Base-by-base conservation (phyloP, 371 early-diverging fungal species). In the Syncephalis plumigaleata region DNA sequence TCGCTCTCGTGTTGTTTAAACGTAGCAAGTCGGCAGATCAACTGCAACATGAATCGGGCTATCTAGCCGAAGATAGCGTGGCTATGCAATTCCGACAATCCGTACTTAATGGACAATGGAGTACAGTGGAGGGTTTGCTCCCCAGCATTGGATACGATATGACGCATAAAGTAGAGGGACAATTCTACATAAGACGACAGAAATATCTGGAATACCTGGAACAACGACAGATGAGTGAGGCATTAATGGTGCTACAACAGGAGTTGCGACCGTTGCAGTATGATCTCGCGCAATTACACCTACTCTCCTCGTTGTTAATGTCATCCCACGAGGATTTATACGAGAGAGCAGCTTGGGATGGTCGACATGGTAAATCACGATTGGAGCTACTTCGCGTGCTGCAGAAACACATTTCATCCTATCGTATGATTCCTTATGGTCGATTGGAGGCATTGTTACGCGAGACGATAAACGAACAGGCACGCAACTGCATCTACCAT, bases 141-240 rank as follows among this genome's bases (percentile, higher is more conserved):
- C 42, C 59, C 2, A 44, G 54, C 0, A 45, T 86, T 27, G 60
- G 67, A 21, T 60, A 70, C 16, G 48, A 52, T 16, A 48, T 54
- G n/a, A 36, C 45, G 5, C 39, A 47, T 37, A 23, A 57, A 27
- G 45, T 45, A 36, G 48, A 48, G 44, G 59, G 52, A 60, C 60
- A 64, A 46, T 85, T 84, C 52, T 60, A 85, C 43, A 69, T 89
- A 39, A 55, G 79, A 36, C 68, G 80, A 52, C 89, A 92, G 61
- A 81, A 83, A 57, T 92, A 75, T 58, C 54, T 89, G 47, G 92
- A 92, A 55, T 54, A 78, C 0, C 57, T 92, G 15, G 85, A 84
- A 55, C 39, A 54, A 7, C 44, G 61, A 21, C 55, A 80, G 23
- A 60, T 69, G 7, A 73, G 73, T 54, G 58, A 62, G 22, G 92